Evolutionary conservation across 495 filamentous ascomycete genomes (phyloP), one percentile per base, ranked within the genome.

Genomic region (Podospora tetraspora): DNA sequence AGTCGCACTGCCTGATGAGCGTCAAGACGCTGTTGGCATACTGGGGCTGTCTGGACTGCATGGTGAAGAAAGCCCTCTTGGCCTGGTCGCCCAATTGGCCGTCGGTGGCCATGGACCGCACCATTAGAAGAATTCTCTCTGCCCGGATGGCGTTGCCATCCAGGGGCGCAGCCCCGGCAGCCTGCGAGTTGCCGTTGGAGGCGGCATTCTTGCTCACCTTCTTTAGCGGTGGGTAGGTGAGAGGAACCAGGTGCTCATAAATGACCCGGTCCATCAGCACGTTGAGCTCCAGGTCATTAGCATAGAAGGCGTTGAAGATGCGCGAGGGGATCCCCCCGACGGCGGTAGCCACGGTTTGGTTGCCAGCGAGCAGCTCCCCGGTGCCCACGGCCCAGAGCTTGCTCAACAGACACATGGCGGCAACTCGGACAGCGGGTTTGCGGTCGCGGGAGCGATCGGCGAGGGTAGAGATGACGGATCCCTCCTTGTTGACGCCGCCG

Each of bases 361-460:
- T 90, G 21, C 91, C 92, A 58, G 88, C 87, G 57, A 91, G 89
- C 69, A 99, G 90, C 69, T 97, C 93, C 23, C 93, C 91, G 22
- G 87, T 87, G 1, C 92, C 94, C 62, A 94, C 93, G 12, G 90
- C 95, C 95, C 95, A 99, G 57, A 97, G 90, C 60, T 89, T 88
- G 22, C 87, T 90, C 13, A 98, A 79, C 30, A 93, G 84, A 43
- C 86, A 89, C 88, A 96, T 97, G 30, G 91, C 93, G 69, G 92
- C 94, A 63, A 89, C 86, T 63, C 94, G 89, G 13, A 99, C 90
- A 37, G 85, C 84, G 19, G 88, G 89, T 74, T 91, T 95, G 60
- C 87, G 88, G 79, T 99, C 96, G 75, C 94, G 92, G 58, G 91
- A 91, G 68, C 95, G 88, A 69, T 97, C 94, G 27, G 91, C 91